phyloP scores from a whole-genome alignment of 1,284 basidiomycete genomes.

The Leccinum griseonigrum region DNA sequence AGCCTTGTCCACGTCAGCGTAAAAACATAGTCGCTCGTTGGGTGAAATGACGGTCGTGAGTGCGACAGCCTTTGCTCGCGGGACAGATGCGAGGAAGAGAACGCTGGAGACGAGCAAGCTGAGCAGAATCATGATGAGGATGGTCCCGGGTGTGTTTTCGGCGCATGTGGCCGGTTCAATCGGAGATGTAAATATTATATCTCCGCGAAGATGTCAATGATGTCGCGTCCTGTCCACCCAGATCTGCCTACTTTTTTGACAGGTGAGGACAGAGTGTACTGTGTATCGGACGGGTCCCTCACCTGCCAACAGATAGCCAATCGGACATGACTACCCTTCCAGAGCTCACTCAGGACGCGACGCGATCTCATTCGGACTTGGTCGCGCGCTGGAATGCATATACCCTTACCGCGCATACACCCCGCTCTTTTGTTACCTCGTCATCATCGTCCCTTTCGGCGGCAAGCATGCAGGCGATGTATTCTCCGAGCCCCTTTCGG shows the following conservation, averaged over 20 bases:
- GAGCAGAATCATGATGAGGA: constrained; percentile 21
- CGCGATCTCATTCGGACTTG: background rate
- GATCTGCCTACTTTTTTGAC: constrained; percentile 9
- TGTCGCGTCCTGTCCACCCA: constrained; percentile 1
- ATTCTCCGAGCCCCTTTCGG: constrained; percentile 33
- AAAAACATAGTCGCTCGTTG: constrained; percentile 92
- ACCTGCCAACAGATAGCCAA: constrained; percentile 7
- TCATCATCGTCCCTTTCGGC: constrained; percentile 15
- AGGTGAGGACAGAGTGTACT: constrained; percentile 15
- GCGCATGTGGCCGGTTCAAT: constrained; percentile 19
- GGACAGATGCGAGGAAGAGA: constrained; percentile 24
- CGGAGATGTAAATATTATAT: constrained; percentile 18
- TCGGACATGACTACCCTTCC: constrained; percentile 1
- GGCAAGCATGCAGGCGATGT: constrained; percentile 11
- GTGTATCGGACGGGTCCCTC: background rate
- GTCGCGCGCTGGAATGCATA: background rate
- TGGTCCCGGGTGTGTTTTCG: constrained; percentile 9
- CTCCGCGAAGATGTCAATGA: constrained; percentile 9
- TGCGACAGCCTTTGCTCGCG: constrained; percentile 52
- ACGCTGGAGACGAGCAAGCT: constrained; percentile 19
- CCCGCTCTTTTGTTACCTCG: constrained; percentile 9
- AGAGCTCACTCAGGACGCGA: constrained; percentile 1
- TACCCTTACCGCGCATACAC: constrained; percentile 4
- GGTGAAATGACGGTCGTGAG: constrained; percentile 85
- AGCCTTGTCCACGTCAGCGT: constrained; percentile 93